Conservation (phyloP, 345 rosid genomes). For the Linum usitatissimum region DNA sequence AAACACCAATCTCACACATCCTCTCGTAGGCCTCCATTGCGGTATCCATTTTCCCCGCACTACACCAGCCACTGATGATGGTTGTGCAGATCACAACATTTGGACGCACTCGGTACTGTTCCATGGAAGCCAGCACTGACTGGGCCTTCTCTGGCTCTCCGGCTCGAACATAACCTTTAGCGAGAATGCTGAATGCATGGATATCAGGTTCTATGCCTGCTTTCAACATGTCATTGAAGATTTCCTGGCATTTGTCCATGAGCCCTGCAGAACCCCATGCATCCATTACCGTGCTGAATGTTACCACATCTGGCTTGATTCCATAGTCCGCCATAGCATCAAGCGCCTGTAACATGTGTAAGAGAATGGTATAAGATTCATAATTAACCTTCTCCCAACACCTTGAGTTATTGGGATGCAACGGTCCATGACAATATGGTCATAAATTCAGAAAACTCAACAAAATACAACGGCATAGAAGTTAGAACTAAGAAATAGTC, state of each 20-base stretch:
- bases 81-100: constrained; percentile 85
- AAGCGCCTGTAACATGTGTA: constrained; percentile 31
- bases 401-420: too few relatives aligned
- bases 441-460: background rate
- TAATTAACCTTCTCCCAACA: too few relatives aligned
- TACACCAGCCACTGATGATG: constrained; percentile 79
- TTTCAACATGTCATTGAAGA: constrained; percentile 64
- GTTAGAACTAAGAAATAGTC: background rate
- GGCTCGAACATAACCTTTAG: constrained; percentile 72
- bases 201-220: constrained; percentile 67
- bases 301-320: constrained; percentile 66
- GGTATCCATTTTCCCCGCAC: constrained; percentile 56
- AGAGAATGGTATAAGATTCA: too few relatives aligned
- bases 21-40: constrained; percentile 45
- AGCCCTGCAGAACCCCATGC: constrained; percentile 82
- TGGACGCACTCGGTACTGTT: constrained; percentile 39
- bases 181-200: constrained; percentile 71
- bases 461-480: background rate
- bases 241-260: constrained; percentile 76
- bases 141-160: constrained; percentile 69
- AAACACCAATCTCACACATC: constrained; percentile 45
- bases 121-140: constrained; percentile 47
- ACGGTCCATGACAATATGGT: background rate
- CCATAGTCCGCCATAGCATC: constrained; percentile 60
- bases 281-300: constrained; percentile 89